Evolutionary conservation across 129 eudicot species (phyloP), one percentile per base, ranked within the genome.

Genomic region (Silybum marianum): DNA sequence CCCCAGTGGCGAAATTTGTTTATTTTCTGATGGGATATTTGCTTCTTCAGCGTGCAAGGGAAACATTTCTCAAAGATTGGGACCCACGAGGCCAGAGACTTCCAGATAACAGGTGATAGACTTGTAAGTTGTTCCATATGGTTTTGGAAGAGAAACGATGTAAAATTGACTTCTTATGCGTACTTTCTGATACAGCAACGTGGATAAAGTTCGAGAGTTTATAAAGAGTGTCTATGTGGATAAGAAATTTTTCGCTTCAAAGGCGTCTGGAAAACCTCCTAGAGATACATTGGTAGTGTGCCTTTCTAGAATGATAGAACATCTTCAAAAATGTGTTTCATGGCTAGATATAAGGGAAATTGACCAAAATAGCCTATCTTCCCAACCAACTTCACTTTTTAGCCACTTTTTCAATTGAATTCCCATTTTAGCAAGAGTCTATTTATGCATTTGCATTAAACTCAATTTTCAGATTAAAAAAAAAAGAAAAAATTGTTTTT

Each of bases 191-290:
- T 73, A 78, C 93, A 96, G 99, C 83, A 90, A 96, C 69, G 95
- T 80, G 54, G 98, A 93, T 21, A 96, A 87, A 84, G 87, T 96
- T 74, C 91, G 99, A 60, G 93, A 88, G 69, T 96, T 96, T 42
- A 96, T 96, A 48, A 93, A 91, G 83, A 82, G 83, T 78, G 98
- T 96, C 9, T 96, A 96, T 79, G 93, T 93, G 76, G 95, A 93
- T 69, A 88, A 82, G 80, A 90, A 85, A 79, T 93, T 85, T 86
- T 86, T 91, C 44, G 82, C 87, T 21, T 93, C 89, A 39, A 90
- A 86, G 81, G 69, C 84, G 3, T 86, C 95, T 23, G 98, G 91
- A 32, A 93, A 86, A 83, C 99, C 97, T 85, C 99, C 98, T 19
- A 89, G 91, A 83, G 98, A 90, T 82, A 34, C 80, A 68, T 91